Evolutionary conservation across 2,329 filamentous ascomycete species (phyloP), one percentile per base, ranked within the genome.

Genomic region (Boeremia lycopersici): DNA sequence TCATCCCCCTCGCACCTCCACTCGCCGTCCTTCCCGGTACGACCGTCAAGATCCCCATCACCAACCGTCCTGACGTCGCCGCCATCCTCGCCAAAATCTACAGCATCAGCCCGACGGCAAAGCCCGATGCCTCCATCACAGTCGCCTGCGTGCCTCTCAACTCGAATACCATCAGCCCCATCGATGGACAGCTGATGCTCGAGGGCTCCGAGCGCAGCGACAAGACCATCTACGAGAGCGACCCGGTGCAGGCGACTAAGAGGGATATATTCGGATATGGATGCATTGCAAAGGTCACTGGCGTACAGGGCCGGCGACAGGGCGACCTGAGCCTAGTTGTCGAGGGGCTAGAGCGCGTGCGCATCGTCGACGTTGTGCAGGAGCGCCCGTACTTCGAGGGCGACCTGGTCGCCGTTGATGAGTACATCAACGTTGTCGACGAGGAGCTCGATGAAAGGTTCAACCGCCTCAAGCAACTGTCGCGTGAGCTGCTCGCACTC

Each of bases 311-410:
- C 2, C 65, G 77, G 50, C 64, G 77, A 40, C 73, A 76, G 45
- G 78, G 78, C 29, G 79, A 97, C 70, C 88, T 96, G 68, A 88
- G 87, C 53, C 77, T 99, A 47, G 82, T 96, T 5, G 91, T 99
- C 2, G 92, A 98, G 74, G 95, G 95, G 13, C 82, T 90, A 15
- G 83, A 88, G 60, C 84, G 95, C 35, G 87, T 97, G 60, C 84
- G 85, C 59, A 78, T 97, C 31, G 88, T 91, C 46, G 87, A 86
- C 68, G 77, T 95, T 42, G 82, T 85, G 33, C 88, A 90, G 71
- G 90, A 96, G 61, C 84, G 87, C 48, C 91, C 92, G 2, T 96
- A 90, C 72, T 92, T 96, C 63, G 92, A 96, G 77, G 93, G 87
- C 40, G 89, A 89, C 65, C 85, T 96, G 23, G 82, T 82, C 54